Percentiles rank a stretch among this genome's conserved stretches.
Conservation (phyloP, 371 early-diverging fungal genomes). For the Mortierella sp. region DNA sequence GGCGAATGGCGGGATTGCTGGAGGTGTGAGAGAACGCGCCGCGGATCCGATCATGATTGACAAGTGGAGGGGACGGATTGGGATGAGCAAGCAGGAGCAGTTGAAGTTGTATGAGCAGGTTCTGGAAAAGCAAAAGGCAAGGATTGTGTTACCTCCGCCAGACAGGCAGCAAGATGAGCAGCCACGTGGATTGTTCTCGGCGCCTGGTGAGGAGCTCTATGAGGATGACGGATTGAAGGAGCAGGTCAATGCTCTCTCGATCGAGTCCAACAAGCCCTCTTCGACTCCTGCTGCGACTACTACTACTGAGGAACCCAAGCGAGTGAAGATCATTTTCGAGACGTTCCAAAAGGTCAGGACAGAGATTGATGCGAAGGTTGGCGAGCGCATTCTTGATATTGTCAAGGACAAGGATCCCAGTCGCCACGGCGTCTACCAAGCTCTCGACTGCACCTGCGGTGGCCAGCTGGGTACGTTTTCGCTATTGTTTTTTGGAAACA, state of each 20-base stretch:
- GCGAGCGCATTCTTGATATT: conserved; percentile 55
- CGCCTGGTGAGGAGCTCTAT: conserved; percentile 49
- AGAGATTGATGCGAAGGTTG: conserved; percentile 56
- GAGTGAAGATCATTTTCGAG: conserved; percentile 53
- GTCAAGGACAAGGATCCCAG: conserved; percentile 57
- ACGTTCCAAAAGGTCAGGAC: conserved; percentile 54
- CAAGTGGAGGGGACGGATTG: conserved; percentile 52
- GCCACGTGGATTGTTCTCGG: conserved; percentile 37
- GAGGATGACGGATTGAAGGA: conserved; percentile 54
- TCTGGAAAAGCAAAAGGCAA: conserved; percentile 22
- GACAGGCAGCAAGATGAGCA: neutral
- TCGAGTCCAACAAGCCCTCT: conserved; percentile 25
- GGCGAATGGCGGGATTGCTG: conserved; percentile 44
- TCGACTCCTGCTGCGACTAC: neutral
- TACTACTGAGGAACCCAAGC: neutral
- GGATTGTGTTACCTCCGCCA: conserved; percentile 1
- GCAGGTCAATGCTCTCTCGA: conserved; percentile 30
- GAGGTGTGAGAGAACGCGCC: conserved; percentile 28
- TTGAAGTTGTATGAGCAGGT: conserved; percentile 34
- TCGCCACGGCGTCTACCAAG: conserved; percentile 49
- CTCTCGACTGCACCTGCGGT: conserved; percentile 57
- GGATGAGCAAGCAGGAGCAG: conserved; percentile 43
- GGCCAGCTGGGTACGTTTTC: conserved; percentile 48
- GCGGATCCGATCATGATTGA: conserved; percentile 48
- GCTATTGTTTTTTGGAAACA: neutral